Evolutionary conservation across 2,329 filamentous ascomycete genomes (phyloP), one percentile per base, ranked within the genome.

Genomic region (Calonectria leucothoes): DNA sequence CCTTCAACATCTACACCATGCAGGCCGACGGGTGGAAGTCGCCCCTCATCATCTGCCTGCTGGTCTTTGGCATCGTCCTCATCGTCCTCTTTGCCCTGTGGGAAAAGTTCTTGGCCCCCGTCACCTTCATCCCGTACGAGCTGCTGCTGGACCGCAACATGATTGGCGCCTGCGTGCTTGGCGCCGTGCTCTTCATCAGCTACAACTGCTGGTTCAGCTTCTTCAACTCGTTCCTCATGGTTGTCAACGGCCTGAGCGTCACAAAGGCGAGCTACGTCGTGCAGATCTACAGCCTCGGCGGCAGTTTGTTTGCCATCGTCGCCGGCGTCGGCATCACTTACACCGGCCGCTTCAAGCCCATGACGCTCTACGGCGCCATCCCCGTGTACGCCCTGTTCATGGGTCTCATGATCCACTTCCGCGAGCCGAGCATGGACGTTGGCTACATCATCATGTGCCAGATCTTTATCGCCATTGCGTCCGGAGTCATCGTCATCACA

Each of bases 1-100:
- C 91, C 1, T 88, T 93, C 78, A 91, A 86, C 23, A 83, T 92
- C 31, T 86, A 86, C 20, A 82, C 85, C 20, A 84, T 83, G 66
- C 83, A 86, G 39, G 11, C 39, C 10, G 10, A 27, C 15, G 27
- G 72, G 31, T 89, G 87, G 87, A 81, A 82, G 57, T 86, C 85
- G 12, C 80, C 78, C 52, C 83, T 84, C 72, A 88, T 89, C 74
- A 84, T 89, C 59, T 79, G 83, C n/a, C 88, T 89, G 86, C 82
- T 83, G 45, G 86, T 89, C 2, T 76, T 91, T 23, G 91, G 91
- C 1, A 82, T 86, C 4, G 77, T 90, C 11, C 87, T 89, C 70
- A 81, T 93, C 2, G 74, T 88, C 17, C 69, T 83, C 17, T 86
- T 89, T 70, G 85, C 82, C 1, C 73, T 86, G 4, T 88, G 86